Base-by-base conservation (phyloP, 2,329 filamentous ascomycete species). In the Diaporthe ilicicola region DNA sequence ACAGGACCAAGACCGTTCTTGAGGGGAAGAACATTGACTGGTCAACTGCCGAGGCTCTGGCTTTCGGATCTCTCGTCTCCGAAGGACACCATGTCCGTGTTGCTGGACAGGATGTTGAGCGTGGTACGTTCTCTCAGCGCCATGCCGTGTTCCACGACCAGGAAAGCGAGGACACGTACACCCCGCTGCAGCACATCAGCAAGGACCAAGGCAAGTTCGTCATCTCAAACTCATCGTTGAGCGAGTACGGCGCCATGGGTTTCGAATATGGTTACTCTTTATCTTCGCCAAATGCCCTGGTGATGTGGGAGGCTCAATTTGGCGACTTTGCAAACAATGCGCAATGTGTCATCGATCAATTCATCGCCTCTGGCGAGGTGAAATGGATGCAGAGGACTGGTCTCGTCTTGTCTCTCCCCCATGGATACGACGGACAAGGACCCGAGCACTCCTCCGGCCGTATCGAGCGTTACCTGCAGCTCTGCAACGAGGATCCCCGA, bases 271-370 rank as follows among this genome's bases (percentile, higher is more conserved):
- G 96, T 73, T 99, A 99, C 87, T 99, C 96, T 3, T 86, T 99
- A 73, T 97, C 95, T 34, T 98, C 96, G 37, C 96, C 96, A 70
- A 97, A 98, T 80, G 95, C 96, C 46, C 90, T 99, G 32, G 95
- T 99, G 77, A 97, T 99, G 91, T 99, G 96, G 96, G 96, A 99
- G 85, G 96, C 96, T 46, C 96, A 99, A 84, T 99, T 99, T 79
- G 96, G 96, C 87, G 96, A 99, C 84, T 99, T 99, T 79, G 96
- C 96, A 88, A 99, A 99, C 89, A 99, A 98, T 79, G 95, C 96
- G 53, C 96, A 99, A 85, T 97, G 94, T 82, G 97, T 99, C 83
- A 97, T 99, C 79, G 96, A 99, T 82, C 96, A 99, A 84, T 99
- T 99, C 85, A 92, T 99, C 77, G 95, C 96, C 64, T 98, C 96